These are phyloP conservation scores for Nakazawaea wickerhamii DNA, from an alignment of 805 yeast genomes.

Conservation along the genomic window DNA sequence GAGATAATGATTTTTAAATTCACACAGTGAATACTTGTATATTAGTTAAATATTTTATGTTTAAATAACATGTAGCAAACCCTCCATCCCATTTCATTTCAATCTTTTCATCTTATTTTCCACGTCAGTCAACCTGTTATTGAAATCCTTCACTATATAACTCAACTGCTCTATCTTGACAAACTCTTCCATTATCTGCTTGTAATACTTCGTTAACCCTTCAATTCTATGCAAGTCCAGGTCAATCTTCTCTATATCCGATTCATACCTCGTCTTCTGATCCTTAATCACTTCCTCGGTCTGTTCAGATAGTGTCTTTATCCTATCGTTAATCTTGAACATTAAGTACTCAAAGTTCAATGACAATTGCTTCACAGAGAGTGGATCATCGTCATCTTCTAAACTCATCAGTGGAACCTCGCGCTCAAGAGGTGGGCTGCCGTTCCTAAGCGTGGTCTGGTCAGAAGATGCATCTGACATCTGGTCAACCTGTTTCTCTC, in stretches of 20 bases:
- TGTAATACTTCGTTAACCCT: constrained; percentile 20
- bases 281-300: constrained; percentile 23
- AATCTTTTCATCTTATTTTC: constrained; percentile 16
- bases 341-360: constrained; percentile 60
- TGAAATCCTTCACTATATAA: constrained; percentile 26
- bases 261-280: constrained; percentile 20
- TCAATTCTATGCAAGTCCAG: constrained; percentile 18
- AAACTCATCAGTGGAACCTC: neutral
- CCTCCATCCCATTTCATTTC: neutral
- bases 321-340: constrained; percentile 54
- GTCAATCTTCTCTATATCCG: constrained; percentile 19
- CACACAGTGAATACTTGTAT: too few relatives aligned
- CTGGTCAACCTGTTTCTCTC: neutral
- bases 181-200: constrained; percentile 23
- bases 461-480: constrained; percentile 4
- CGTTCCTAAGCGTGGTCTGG: neutral
- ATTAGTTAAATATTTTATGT: neutral
- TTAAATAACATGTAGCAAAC: neutral
- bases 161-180: constrained; percentile 29
- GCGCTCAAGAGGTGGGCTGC: neutral
- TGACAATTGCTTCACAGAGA: constrained; percentile 54
- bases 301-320: constrained; percentile 32
- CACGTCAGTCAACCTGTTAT: constrained; percentile 19
- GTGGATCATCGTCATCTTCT: constrained; percentile 47
- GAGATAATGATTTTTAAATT: too few relatives aligned